Evolutionary conservation across 805 yeast genomes (phyloP).

Genomic region (Pichia paraexigua): DNA sequence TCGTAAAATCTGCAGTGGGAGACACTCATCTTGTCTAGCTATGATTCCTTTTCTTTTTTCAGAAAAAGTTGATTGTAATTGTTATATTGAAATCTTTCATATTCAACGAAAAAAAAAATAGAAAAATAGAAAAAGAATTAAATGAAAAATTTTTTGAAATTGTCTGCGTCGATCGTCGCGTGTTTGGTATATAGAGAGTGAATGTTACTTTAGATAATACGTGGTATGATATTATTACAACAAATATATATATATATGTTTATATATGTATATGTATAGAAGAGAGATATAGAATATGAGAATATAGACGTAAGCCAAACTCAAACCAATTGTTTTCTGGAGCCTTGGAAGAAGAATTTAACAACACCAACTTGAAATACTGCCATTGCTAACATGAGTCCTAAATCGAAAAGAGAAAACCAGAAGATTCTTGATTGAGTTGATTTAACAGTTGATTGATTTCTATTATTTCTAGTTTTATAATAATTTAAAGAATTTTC

Average conservation of each 20-base stretch:
- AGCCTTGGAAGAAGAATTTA: constrained; percentile 63
- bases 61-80: too few species aligned
- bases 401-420: constrained; percentile 59
- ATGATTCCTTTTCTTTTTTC: too few species aligned
- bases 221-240: neutral
- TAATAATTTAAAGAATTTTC: constrained; percentile 66
- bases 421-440: constrained; percentile 56
- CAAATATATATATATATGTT: neutral
- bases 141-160: neutral
- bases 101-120: neutral
- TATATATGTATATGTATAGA: neutral
- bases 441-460: constrained; percentile 70
- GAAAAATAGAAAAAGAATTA: too few species aligned
- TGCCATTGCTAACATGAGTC: constrained; percentile 63
- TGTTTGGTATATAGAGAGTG: too few species aligned
- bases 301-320: neutral
- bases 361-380: constrained; percentile 59
- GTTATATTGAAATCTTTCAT: neutral
- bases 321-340: constrained; percentile 57
- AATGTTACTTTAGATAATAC: neutral
- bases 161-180: neutral
- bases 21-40: constrained; percentile 50
- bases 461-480: constrained; percentile 84
- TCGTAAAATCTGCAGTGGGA: constrained; percentile 95
- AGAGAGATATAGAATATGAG: neutral